Conservation (phyloP, 306 rosid species). For the Cicer chorassanicum region DNA sequence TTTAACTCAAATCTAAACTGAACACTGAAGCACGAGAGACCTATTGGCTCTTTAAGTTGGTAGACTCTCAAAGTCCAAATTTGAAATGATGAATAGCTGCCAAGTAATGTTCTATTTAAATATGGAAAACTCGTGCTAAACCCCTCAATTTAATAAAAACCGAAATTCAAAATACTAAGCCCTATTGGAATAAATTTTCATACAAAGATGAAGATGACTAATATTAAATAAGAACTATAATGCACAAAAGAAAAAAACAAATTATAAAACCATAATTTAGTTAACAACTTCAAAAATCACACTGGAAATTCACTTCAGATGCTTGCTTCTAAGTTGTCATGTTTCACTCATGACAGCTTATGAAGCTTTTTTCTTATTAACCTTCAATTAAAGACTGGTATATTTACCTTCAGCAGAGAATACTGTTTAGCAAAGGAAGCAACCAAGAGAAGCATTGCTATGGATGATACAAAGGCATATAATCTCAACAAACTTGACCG, state of each 20-base stretch:
- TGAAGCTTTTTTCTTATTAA: not conserved
- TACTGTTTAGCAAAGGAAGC: slow-evolving; percentile 52
- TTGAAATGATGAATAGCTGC: too few relatives aligned
- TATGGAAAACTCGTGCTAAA: too few relatives aligned
- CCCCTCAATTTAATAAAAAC: too few relatives aligned
- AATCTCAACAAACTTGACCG: slow-evolving; percentile 59
- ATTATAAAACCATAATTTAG: not conserved
- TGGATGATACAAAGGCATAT: slow-evolving; percentile 57
- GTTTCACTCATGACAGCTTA: not conserved
- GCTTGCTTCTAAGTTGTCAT: slow-evolving; percentile 4
- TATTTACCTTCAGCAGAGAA: slow-evolving; percentile 63
- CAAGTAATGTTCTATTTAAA: too few relatives aligned
- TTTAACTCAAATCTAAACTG: not conserved
- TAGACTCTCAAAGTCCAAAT: too few relatives aligned
- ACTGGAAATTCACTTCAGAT: slow-evolving; percentile 3
- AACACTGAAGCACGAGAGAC: too few relatives aligned
- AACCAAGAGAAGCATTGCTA: slow-evolving; percentile 49
- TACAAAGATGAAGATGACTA: slow-evolving; percentile 24
- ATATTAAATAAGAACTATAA: slow-evolving; percentile 4
- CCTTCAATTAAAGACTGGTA: slow-evolving; percentile 9
- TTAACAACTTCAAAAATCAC: slow-evolving; percentile 10
- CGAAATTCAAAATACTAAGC: too few relatives aligned
- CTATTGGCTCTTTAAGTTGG: too few relatives aligned
- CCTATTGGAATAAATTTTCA: too few relatives aligned
- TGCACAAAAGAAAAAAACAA: not conserved